Evolutionary conservation across 2,329 filamentous ascomycete genomes (phyloP).

Genomic region (Paraconiothyrium brasiliense): DNA sequence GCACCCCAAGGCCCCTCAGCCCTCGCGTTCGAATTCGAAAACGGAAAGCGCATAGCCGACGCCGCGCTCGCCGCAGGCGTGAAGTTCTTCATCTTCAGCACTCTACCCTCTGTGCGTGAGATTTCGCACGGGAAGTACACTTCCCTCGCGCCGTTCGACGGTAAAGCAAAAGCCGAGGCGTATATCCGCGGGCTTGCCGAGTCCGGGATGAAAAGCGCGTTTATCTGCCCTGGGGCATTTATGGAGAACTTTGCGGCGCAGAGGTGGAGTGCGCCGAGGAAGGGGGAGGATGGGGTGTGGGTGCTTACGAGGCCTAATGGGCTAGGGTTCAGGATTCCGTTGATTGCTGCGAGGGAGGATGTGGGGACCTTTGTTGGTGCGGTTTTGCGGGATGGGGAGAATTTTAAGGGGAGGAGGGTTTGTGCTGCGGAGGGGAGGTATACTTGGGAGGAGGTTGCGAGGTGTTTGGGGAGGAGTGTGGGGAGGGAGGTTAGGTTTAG

Average conservation of each 20-base stretch:
- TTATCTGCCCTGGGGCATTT: conserved; percentile 20
- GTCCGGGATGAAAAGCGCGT: conserved; percentile 19
- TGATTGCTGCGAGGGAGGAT: conserved; percentile 53
- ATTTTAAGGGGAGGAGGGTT: conserved; percentile 53
- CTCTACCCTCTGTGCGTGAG: conserved; percentile 44
- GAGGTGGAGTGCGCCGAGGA: conserved; percentile 38
- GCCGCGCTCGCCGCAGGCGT: conserved; percentile 47
- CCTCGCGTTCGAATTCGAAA: conserved; percentile 25
- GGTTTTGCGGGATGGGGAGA: conserved; percentile 52
- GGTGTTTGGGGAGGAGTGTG: conserved; percentile 47
- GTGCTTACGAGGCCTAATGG: conserved; percentile 19
- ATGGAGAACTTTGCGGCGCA: conserved; percentile 23
- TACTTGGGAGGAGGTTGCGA: conserved; percentile 51
- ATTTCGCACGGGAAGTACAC: conserved; percentile 47
- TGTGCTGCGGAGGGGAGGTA: conserved; percentile 52
- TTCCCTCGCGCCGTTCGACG: conserved; percentile 53
- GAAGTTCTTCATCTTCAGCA: conserved; percentile 55
- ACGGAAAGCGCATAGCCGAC: conserved; percentile 52
- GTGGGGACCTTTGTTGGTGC: conserved; percentile 52
- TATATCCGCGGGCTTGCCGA: conserved; percentile 57
- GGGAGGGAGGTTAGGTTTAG: conserved; percentile 40
- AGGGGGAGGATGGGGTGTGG: conserved; percentile 41
- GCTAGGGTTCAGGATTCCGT: conserved; percentile 40
- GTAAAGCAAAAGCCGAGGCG: conserved; percentile 57
- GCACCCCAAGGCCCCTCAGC: neutral